Evolutionary conservation across 768 basidiomycete genomes (phyloP), one percentile per base, ranked within the genome.

Genomic region (Suillus fuscotomentosus): DNA sequence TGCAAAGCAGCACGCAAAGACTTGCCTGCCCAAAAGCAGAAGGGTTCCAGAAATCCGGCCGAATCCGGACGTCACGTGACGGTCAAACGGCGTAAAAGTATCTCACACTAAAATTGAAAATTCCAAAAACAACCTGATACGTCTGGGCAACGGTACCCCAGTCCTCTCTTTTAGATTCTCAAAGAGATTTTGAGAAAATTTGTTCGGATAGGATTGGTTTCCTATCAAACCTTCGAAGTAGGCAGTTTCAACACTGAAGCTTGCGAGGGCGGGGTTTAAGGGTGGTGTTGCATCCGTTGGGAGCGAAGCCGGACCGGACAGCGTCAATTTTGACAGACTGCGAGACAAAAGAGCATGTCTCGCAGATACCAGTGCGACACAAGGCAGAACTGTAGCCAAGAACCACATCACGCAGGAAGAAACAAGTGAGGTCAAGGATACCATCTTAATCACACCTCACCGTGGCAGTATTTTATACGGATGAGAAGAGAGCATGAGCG

Each of bases 241-340:
- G 1, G 83, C 83, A 0, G 82, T 85, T 72, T 86, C 84, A 57
- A 86, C 81, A 66, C 83, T 84, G 72, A 85, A 85, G 63, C 83
- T 83, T 31, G 78, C 83, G 31, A 86, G 72, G 11, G 82, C 73
- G 1, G 81, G 83, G 61, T 81, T 71, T 3, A 85, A 72, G 10
- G 70, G 65, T 17, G 79, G 76, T 5, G 84, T 85, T 0, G 83
- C 83, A 63, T 79, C 78, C 5, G 60, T 60, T 7, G 83, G 83
- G 27, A 84, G 77, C 3, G 75, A 73, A 3, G 81, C 68, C 17
- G 81, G 77, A n/a, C 82, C 82, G 50, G 67, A 42, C 5, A 84
- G 74, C 36, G 71, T 80, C 60, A 83, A 57, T 14, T 62, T 70
- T 1, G 69, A 67, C 36, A 59, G 39, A 36, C 60, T 43, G 34